Conservation (phyloP, 1,139 yeast species). For the Yamadazyma songkhlaensis region DNA sequence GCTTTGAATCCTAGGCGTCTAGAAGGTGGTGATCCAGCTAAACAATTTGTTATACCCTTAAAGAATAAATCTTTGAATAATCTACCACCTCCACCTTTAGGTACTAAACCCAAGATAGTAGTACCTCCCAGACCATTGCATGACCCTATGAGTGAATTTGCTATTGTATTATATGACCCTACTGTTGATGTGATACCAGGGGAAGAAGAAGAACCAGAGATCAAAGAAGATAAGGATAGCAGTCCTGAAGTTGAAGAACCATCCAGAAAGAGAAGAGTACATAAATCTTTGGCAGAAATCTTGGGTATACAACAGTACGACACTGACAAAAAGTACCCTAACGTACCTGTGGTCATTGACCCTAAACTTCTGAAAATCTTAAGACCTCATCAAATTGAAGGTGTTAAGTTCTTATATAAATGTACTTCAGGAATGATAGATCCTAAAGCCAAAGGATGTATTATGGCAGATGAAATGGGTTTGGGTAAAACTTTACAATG, state of each 20-base stretch:
- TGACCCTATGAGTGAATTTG: slow-evolving; percentile 91
- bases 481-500: slow-evolving; percentile 95
- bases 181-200: slow-evolving; percentile 70
- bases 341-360: slow-evolving; percentile 95
- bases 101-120: slow-evolving; percentile 67
- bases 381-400: slow-evolving; percentile 96
- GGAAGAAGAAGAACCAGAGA: slow-evolving; percentile 33
- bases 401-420: slow-evolving; percentile 84
- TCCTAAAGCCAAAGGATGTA: slow-evolving; percentile 89
- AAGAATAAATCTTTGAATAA: slow-evolving; percentile 24
- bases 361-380: slow-evolving; percentile 80
- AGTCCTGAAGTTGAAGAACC: slow-evolving; percentile 17
- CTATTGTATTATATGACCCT: slow-evolving; percentile 93
- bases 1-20: slow-evolving; percentile 49
- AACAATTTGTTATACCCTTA: slow-evolving; percentile 53
- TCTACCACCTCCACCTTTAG: slow-evolving; percentile 74
- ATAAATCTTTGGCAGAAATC: slow-evolving; percentile 75
- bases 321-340: slow-evolving; percentile 57
- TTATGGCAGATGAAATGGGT: slow-evolving; percentile 99
- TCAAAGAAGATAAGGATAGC: slow-evolving; percentile 12
- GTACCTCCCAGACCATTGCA: slow-evolving; percentile 86
- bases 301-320: slow-evolving; percentile 64
- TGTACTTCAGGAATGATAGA: slow-evolving; percentile 90
- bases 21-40: slow-evolving; percentile 31
- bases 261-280: slow-evolving; percentile 36